Conservation (phyloP, 805 yeast species). For the Saturnispora besseyi region DNA sequence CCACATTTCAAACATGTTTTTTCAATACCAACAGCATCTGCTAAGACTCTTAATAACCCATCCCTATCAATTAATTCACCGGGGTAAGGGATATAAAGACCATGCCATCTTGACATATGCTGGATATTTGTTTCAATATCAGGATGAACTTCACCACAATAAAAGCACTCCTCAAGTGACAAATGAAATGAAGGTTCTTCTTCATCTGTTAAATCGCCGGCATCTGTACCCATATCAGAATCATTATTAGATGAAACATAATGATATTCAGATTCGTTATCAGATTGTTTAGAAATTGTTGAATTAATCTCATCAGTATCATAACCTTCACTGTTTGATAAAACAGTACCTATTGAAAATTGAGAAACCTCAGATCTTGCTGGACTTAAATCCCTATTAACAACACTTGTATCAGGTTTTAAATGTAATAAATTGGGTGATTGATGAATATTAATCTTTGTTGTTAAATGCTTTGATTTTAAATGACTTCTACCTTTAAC, state of each 20-base stretch:
- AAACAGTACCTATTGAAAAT: constrained; percentile 38
- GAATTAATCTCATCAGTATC: constrained; percentile 19
- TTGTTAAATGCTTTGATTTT: constrained; percentile 1
- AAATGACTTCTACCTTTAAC: constrained; percentile 15
- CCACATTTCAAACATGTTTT: constrained; percentile 74
- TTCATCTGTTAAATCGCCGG: constrained; percentile 9
- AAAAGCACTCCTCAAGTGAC: constrained; percentile 39
- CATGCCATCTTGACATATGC: constrained; percentile 75
- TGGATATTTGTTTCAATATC: constrained; percentile 39
- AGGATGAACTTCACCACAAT: constrained; percentile 35
- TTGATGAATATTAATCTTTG: background rate
- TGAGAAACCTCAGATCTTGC: constrained; percentile 47
- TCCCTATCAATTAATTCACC: constrained; percentile 55
- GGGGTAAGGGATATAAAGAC: constrained; percentile 80
- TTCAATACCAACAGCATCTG: constrained; percentile 70
- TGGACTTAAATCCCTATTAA: constrained; percentile 38
- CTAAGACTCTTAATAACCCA: constrained; percentile 65
- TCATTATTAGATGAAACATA: constrained; percentile 6
- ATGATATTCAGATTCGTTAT: constrained; percentile 11
- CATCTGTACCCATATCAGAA: constrained; percentile 16
- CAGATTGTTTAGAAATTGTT: constrained; percentile 9
- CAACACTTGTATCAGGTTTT: background rate
- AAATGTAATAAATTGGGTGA: background rate
- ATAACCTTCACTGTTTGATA: constrained; percentile 16
- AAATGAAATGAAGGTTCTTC: constrained; percentile 23